Base-by-base conservation (phyloP, 1,284 basidiomycete species). In the Ceratobasidium sp. region DNA sequence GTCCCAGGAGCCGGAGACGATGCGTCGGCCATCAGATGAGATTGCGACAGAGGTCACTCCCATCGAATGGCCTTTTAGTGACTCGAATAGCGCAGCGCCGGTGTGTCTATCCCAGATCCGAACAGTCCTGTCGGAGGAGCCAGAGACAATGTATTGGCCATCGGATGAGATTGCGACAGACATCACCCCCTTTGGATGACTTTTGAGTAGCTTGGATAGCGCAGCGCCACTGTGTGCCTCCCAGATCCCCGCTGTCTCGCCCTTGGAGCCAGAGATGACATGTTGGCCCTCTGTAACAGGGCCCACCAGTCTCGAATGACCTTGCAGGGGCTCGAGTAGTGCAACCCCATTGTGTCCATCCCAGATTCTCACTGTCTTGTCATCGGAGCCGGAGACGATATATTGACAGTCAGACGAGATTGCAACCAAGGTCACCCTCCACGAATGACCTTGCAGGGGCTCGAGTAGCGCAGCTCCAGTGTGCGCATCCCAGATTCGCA, bases 271-370 rank as follows among this genome's bases (percentile, higher is more conserved):
- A 9, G 92, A 94, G n/a, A 94, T 91, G 76, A 97, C 89, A 78
- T 91, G 88, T 16, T 88, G 85, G 8, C 94, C 93, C 79, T 96
- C 92, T 80, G 94, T 93, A 74, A 96, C 88, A 4, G 93, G 93
- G 82, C 95, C 96, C 78, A 97, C 94, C 82, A 95, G 94, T 80
- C 93, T 91, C 81, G 90, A 89, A 82, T 96, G 95, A 1, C 94
- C 95, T 66, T 90, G 29, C 3, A 24, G n/a, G n/a, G n/a, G n/a
- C n/a, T 11, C 24, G 13, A 27, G 7, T 43, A 59, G 13, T 5
- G 24, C 13, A n/a, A 31, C 39, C 4, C 69, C 69, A 27, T 53
- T 61, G 11, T 22, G 29, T n/a, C 37, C 27, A 34, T 11, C 41
- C 41, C 9, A 43, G 13, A 41, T 13, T n/a, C n/a, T n/a, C n/a